Base-by-base conservation (phyloP, 805 yeast species). In the Sugiyamaella floridensis region DNA sequence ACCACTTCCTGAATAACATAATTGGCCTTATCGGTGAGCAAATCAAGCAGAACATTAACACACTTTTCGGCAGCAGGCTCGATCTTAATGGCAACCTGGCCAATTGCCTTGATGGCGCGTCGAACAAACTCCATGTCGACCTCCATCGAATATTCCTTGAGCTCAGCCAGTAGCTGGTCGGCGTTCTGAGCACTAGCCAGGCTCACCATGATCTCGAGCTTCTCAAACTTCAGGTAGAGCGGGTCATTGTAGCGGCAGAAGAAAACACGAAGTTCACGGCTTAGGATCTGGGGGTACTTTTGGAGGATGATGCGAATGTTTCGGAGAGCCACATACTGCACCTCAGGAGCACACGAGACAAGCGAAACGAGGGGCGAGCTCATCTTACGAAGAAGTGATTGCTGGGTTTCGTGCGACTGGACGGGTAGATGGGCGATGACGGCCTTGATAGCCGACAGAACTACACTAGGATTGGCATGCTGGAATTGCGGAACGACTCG, bases 381-480 rank as follows among this genome's bases (percentile, higher is more conserved):
- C 56, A 90, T 71, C 63, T 92, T 88, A 58, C 81, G 82, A 70
- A 86, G 71, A 5, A 84, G 72, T 1, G 64, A 59, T 2, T 70
- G 67, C 51, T 71, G 71, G 45, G 71, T 71, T 14, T 77, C 78
- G 22, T 52, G 52, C 2, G 68, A 55, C 47, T 68, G 66, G 8
- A 59, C 51, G n/a, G 63, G 59, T 55, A 68, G 58, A 65, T 89
- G 95, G 53, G 80, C 79, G 16, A 92, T 66, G 6, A 90, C 81
- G 1, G 86, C 89, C 64, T 89, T 88, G 56, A 93, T 81, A 1
- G 97, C 79, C 26, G 88, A 80, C 59, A 92, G 72, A 2, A 93
- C 97, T 18, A 93, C 98, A 3, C 96, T 87, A 0, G 99, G 96
- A 67, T 92, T 92, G 20, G 87, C 97, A 67, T 92, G 99, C 72